A percentile compares a stretch with the other conserved stretches of the same genome.
These are phyloP conservation scores for Tritrichomonas foetus DNA, from an alignment of 208 protist genomes.

Conservation along the genomic window DNA sequence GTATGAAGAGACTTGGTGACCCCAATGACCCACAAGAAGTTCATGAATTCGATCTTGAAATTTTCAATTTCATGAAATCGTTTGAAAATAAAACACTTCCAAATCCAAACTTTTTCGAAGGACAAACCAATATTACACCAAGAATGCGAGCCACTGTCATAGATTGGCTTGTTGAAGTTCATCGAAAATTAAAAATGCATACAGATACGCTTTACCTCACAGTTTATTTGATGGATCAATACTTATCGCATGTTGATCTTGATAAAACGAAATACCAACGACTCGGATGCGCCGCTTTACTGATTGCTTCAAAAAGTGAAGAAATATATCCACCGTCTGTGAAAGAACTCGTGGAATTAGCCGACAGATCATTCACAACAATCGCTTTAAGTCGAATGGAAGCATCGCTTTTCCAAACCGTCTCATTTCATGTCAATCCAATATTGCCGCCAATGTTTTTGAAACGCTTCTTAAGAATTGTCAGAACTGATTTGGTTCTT, in stretches of 20 bases:
- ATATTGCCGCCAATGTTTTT: not conserved
- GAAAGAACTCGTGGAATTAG: conserved; percentile 74
- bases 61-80: not conserved
- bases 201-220: conserved; percentile 90
- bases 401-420: not conserved
- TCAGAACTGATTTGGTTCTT: not conserved
- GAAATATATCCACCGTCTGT: conserved; percentile 81
- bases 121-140: conserved; percentile 79
- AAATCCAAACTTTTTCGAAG: conserved; percentile 58
- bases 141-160: conserved; percentile 93
- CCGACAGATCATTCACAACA: conserved; percentile 68
- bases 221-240: conserved; percentile 90
- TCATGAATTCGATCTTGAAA: conserved; percentile 10
- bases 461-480: not conserved
- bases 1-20: not conserved
- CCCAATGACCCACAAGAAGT: not conserved
- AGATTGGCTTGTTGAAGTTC: conserved; percentile 92
- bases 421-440: not conserved
- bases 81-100: not conserved
- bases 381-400: not conserved
- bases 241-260: conserved; percentile 63
- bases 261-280: conserved; percentile 78
- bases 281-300: conserved; percentile 80
- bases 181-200: conserved; percentile 77
- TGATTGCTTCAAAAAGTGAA: conserved; percentile 93